These are phyloP conservation scores for Trifolium dubium DNA, from an alignment of 306 rosid species.

Conservation along the genomic window DNA sequence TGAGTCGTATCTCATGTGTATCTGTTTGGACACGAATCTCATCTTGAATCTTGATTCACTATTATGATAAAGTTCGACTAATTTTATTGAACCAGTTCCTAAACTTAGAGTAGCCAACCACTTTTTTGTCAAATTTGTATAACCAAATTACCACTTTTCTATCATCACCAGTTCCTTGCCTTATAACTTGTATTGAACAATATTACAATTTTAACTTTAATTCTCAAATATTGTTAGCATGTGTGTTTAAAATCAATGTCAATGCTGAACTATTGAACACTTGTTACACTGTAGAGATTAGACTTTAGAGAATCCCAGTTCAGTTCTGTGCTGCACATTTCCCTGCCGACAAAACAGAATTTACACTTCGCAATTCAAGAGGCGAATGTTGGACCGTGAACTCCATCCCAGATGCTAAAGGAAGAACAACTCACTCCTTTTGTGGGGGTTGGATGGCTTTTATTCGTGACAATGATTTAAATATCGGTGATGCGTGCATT, in stretches of 20 bases:
- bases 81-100: too few relatives aligned
- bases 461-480: slow-evolving; percentile 79
- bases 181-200: background rate
- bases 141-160: background rate
- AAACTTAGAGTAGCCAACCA: background rate
- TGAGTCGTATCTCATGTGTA: too few relatives aligned
- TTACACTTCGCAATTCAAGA: slow-evolving; percentile 68
- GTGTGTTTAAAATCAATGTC: too few relatives aligned
- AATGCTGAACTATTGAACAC: slow-evolving; percentile 1
- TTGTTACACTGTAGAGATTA: slow-evolving; percentile 64
- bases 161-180: slow-evolving; percentile 5
- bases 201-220: background rate
- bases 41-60: too few relatives aligned
- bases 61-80: too few relatives aligned
- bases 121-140: background rate
- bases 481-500: slow-evolving; percentile 81
- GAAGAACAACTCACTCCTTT: slow-evolving; percentile 79
- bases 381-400: slow-evolving; percentile 88
- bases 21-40: too few relatives aligned
- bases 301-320: slow-evolving; percentile 83
- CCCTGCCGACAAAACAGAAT: slow-evolving; percentile 75
- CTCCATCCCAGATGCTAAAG: slow-evolving; percentile 85
- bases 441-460: slow-evolving; percentile 99
- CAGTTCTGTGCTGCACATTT: slow-evolving; percentile 83
- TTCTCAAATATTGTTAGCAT: slow-evolving; percentile 31